Base-by-base conservation (phyloP, 352 stramenopile genomes). In the Phytophthora aleatoria region DNA sequence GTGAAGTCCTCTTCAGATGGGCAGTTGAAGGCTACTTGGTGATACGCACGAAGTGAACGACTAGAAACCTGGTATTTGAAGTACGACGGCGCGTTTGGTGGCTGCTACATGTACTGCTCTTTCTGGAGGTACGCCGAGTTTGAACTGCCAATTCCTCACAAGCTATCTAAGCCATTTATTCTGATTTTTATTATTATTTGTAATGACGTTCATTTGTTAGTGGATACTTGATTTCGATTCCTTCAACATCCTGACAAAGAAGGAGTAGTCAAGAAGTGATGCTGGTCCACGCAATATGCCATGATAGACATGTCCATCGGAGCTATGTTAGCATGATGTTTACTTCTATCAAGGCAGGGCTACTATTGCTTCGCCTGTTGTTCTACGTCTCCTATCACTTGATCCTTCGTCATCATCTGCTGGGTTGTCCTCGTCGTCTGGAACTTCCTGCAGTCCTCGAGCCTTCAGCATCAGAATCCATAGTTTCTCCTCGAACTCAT, bases 401-500 rank as follows among this genome's bases (percentile, higher is more conserved):
- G 20, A 20, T 20, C 20, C 20, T 28, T 57, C 16, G 2, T 43
- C 50, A 35, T 16, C 9, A 11, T 28, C 24, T 12, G 3, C 30
- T 39, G 45, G 9, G 20, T 28, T 30, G 12, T 57, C 35, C 5
- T 38, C 24, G 3, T 28, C 50, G 2, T 55, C 41, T 24, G 43
- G 42, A 15, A 51, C 60, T 33, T 57, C 30, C 16, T 64, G 61
- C 33, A 64, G 26, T 7, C 61, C 61, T 59, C 50, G 43, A 2
- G 61, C 43, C 24, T 69, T 50, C 38, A 57, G 10, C 38, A 66
- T 44, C 3, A 75, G 26, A 11, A 26, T 12, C 47, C 64, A 72
- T 3, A 81, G 45, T 47, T 43, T 50, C 28, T 69, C 58, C 13
- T 89, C 67, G 35, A 67, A 85, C 47, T 51, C 28, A 3, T 35